Evolutionary conservation across 768 basidiomycete genomes (phyloP).

Genomic region (Tulasnella sp.): DNA sequence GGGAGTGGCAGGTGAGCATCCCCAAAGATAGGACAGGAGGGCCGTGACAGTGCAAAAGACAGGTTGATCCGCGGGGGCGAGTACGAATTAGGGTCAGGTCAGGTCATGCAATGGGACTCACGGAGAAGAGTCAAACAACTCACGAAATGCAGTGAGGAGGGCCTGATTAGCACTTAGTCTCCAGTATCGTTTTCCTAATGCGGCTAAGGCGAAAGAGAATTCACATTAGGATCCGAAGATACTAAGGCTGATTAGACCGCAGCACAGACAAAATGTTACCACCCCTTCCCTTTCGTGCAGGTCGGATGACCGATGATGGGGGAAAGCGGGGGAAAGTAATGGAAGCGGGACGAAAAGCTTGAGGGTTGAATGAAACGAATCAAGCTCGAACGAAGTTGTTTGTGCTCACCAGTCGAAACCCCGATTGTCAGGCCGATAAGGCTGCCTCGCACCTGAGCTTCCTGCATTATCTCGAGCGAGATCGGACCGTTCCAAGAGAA

Average conservation of each 20-base stretch:
- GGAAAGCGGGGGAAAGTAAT: neutral
- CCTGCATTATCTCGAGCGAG: conserved; percentile 14
- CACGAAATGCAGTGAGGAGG: conserved; percentile 16
- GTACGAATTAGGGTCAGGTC: neutral
- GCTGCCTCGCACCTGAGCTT: conserved; percentile 21
- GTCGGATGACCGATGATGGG: neutral
- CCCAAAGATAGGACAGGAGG: conserved; percentile 1
- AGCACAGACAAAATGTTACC: neutral
- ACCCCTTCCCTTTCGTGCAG: neutral
- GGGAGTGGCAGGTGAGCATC: neutral
- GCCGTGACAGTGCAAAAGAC: neutral
- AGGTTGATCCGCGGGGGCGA: conserved; percentile 7
- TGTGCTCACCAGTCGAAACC: conserved; percentile 16
- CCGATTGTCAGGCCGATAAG: conserved; percentile 19
- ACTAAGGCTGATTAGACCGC: neutral
- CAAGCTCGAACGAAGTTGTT: neutral
- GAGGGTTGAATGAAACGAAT: neutral
- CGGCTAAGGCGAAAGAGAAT: neutral
- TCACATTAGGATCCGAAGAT: conserved; percentile 9
- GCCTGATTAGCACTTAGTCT: conserved; percentile 15
- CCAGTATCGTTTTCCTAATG: conserved; percentile 6
- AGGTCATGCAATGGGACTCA: neutral
- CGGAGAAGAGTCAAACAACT: neutral
- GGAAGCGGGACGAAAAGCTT: neutral
- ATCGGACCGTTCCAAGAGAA: neutral